Evolutionary conservation across 129 eudicot genomes (phyloP).

Genomic region (Lactuca sativa): DNA sequence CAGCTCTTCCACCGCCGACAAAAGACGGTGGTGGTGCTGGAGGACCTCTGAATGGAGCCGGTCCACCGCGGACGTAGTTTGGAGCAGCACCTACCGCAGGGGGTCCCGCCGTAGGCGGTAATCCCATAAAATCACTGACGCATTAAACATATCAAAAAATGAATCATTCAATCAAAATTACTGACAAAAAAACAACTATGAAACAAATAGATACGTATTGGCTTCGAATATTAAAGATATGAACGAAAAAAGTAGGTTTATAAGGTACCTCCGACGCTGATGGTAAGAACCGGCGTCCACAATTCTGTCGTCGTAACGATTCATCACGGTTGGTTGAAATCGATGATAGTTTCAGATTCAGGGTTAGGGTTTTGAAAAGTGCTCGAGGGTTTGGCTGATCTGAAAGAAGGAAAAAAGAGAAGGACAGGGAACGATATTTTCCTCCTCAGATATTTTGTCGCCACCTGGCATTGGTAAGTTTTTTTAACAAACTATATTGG

Average conservation of each 20-base stretch:
- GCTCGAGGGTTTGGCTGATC: conserved; percentile 14
- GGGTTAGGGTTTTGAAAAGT: conserved; percentile 51
- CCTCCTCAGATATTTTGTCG: conserved; percentile 1
- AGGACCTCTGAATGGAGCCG: conserved; percentile 48
- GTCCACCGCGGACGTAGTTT: conserved; percentile 59
- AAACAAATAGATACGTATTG: not conserved
- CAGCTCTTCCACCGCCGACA: conserved; percentile 43
- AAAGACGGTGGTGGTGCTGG: conserved; percentile 31
- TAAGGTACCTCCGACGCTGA: conserved; percentile 77
- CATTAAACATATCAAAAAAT: conserved; percentile 9
- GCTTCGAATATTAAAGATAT: conserved; percentile 2
- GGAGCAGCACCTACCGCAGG: conserved; percentile 49
- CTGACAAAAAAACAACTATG: not conserved
- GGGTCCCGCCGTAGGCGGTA: conserved; percentile 46
- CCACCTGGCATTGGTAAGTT: not conserved
- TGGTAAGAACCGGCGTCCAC: conserved; percentile 75
- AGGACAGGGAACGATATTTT: conserved; percentile 2
- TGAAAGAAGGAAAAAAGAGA: not conserved
- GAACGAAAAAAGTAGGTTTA: not conserved
- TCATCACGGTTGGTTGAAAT: conserved; percentile 30
- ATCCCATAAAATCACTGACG: conserved; percentile 60
- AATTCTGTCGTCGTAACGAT: conserved; percentile 65
- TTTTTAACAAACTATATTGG: too few species aligned
- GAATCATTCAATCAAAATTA: not conserved
- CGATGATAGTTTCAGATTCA: not conserved